Evolutionary conservation across 2,329 filamentous ascomycete species (phyloP).

Genomic region (Fusarium luffae): DNA sequence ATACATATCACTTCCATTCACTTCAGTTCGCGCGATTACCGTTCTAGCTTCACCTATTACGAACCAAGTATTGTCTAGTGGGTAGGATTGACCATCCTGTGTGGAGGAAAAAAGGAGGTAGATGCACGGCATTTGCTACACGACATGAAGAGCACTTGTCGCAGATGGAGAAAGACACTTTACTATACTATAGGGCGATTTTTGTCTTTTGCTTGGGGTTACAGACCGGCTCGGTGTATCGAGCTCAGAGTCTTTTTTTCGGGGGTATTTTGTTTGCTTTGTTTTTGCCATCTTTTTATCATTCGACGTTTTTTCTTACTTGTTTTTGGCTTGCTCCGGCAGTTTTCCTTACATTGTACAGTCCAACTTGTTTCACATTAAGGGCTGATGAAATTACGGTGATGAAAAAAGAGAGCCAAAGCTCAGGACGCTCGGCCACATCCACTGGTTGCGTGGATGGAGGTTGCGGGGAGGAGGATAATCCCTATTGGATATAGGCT

Average conservation of each 20-base stretch:
- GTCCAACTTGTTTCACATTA: constrained; percentile 36
- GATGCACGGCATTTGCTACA: constrained; percentile 44
- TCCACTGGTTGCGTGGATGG: constrained; percentile 11
- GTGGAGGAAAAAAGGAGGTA: constrained; percentile 31
- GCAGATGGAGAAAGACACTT: constrained; percentile 24
- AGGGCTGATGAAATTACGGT: constrained; percentile 48
- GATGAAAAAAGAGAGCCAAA: constrained; percentile 40
- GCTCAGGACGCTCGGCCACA: constrained; percentile 21
- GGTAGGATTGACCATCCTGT: constrained; percentile 36
- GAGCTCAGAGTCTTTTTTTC: constrained; percentile 24
- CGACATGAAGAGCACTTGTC: constrained; percentile 44
- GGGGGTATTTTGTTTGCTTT: constrained; percentile 22
- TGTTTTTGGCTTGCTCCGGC: constrained; percentile 24
- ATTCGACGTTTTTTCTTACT: constrained; percentile 17
- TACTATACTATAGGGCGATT: constrained; percentile 29
- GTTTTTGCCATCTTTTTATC: constrained; percentile 8
- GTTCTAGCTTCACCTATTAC: constrained; percentile 32
- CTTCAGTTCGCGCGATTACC: constrained; percentile 29
- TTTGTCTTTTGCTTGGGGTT: constrained; percentile 40
- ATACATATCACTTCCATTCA: constrained; percentile 34
- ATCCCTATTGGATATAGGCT: constrained; percentile 27
- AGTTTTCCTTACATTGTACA: constrained; percentile 38
- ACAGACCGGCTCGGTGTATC: constrained; percentile 25
- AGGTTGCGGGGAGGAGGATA: constrained; percentile 24
- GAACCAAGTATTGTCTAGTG: constrained; percentile 47